Conservation (phyloP, 2,329 filamentous ascomycete species). For the Hymenoscyphus salicellus region DNA sequence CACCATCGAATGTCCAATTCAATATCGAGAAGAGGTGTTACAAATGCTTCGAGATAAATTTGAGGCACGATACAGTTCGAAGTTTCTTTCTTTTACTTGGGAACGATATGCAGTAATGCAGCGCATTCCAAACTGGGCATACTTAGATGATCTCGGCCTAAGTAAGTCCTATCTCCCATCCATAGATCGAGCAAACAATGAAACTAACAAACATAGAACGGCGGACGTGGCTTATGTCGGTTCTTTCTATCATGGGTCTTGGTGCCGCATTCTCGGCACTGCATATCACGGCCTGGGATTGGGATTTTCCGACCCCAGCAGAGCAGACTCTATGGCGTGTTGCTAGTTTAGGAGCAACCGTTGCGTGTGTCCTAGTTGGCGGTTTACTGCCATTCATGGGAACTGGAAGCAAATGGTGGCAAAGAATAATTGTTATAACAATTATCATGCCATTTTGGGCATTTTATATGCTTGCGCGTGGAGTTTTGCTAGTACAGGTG, state of each 20-base stretch:
- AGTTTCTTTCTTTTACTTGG: not conserved
- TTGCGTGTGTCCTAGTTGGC: not conserved
- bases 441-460: not conserved
- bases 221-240: not conserved
- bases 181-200: not conserved
- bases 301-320: conserved; percentile 7
- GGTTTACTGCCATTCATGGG: not conserved
- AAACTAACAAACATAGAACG: not conserved
- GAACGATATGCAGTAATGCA: not conserved
- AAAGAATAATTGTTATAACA: not conserved
- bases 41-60: not conserved
- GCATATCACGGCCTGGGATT: conserved; percentile 11
- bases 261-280: conserved; percentile 7
- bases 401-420: not conserved
- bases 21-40: not conserved
- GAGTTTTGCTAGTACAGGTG: not conserved
- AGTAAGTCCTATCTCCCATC: not conserved
- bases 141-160: not conserved
- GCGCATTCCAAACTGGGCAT: not conserved
- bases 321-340: not conserved
- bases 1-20: not conserved
- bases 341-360: not conserved
- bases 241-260: not conserved
- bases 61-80: not conserved
- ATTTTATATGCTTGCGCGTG: not conserved